phyloP scores from a whole-genome alignment of 345 rosid genomes.

The Mangifera indica region DNA sequence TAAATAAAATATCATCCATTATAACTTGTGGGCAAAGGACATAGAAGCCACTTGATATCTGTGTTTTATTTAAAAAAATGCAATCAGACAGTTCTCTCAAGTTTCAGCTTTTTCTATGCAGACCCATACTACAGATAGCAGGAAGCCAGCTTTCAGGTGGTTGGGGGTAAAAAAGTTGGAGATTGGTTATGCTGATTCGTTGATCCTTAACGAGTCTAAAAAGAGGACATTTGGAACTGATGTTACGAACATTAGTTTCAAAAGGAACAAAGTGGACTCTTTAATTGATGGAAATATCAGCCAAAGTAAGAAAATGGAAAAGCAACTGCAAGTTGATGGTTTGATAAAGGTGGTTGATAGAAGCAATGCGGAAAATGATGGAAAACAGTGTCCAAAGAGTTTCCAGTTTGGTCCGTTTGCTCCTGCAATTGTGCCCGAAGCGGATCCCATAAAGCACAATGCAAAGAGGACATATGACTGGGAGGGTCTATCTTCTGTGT shows the following conservation, averaged over 20 bases:
- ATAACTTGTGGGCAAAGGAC: neutral
- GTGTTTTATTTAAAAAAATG: neutral
- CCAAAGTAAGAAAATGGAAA: constrained; percentile 30
- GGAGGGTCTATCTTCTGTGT: constrained; percentile 58
- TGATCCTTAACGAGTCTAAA: constrained; percentile 37
- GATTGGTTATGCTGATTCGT: constrained; percentile 31
- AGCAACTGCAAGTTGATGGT: constrained; percentile 37
- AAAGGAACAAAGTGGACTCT: constrained; percentile 45
- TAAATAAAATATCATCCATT: constrained; percentile 19
- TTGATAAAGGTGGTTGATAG: constrained; percentile 23
- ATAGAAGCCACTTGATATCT: neutral
- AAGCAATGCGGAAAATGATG: constrained; percentile 34
- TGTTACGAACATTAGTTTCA: constrained; percentile 49
- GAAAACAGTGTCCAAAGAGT: constrained; percentile 36
- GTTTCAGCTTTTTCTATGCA: constrained; percentile 28
- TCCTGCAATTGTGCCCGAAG: constrained; percentile 39
- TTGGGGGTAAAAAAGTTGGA: constrained; percentile 55
- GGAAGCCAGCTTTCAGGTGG: constrained; percentile 93
- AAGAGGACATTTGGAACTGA: constrained; percentile 82
- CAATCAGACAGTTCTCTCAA: neutral
- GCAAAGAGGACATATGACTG: constrained; percentile 42
- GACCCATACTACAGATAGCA: constrained; percentile 75
- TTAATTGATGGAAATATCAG: constrained; percentile 29
- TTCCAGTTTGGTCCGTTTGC: constrained; percentile 81
- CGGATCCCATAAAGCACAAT: constrained; percentile 27